Base-by-base conservation (phyloP, 768 basidiomycete genomes). In the Lactarius evosmus region DNA sequence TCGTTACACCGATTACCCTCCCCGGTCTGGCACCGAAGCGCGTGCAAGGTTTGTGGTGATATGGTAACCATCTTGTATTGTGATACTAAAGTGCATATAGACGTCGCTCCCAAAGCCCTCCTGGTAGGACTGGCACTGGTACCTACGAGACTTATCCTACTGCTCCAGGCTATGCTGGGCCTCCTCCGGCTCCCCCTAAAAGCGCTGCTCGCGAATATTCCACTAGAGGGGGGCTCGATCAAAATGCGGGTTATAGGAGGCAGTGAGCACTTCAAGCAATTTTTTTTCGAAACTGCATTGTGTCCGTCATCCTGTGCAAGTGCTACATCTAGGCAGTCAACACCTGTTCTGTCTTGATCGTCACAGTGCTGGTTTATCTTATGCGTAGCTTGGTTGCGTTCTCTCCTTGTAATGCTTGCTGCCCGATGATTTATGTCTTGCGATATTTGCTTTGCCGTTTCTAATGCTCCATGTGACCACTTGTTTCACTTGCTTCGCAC, bases 61-160 rank as follows among this genome's bases (percentile, higher is more conserved):
- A n/a, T 25, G 22, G 32, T 36, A 17, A 29, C 27, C 7, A 8
- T 38, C 33, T 41, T 46, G 53, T 17, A 32, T 30, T n/a, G 50
- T 6, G 33, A 51, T 12, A 17, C 62, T 60, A 40, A 62, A 44
- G 22, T 34, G 12, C 22, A 7, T 29, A 17, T 34, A 70, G 69
- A 36, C 69, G 69, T 44, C 69, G 69, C 33, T 70, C 69, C 19
- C 69, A 70, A 65, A 70, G 69, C 56, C 69, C 69, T 32, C 65
- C 63, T 46, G 53, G 62, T 55, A 66, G 69, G 58, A 56, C 68
- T 61, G 57, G 53, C 49, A 61, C 68, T 67, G 68, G 67, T 56
- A 63, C 62, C 50, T 67, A 65, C 59, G 68, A 69, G 56, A 38
- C 67, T 55, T 69, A 68, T 60, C 60, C 63, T 65, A 25, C 56